These are phyloP conservation scores for Rubroboletus satanas DNA, from an alignment of 768 basidiomycete genomes.

Conservation along the genomic window DNA sequence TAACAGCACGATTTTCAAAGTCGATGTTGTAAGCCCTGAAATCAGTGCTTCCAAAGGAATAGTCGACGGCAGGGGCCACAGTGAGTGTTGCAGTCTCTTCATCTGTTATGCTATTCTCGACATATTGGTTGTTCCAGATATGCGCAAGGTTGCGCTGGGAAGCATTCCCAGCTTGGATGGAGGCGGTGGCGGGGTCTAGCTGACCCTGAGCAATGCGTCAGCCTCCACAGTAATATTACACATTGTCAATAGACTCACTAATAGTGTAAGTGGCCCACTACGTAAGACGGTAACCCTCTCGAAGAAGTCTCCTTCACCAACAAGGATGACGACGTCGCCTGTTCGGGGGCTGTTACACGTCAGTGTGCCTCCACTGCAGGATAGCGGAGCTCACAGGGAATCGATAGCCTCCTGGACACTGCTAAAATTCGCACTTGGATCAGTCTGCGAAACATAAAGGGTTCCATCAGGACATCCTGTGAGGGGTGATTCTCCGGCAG, in stretches of 20 bases:
- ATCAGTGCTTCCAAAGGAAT: constrained; percentile 48
- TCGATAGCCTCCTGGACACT: constrained; percentile 53
- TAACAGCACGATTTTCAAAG: constrained; percentile 62
- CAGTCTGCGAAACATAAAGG: constrained; percentile 52
- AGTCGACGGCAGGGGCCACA: constrained; percentile 50
- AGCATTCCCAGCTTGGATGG: constrained; percentile 40
- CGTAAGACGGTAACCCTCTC: constrained; percentile 58
- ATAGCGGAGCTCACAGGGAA: constrained; percentile 45
- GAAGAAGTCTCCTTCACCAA: constrained; percentile 56
- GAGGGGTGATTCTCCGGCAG: constrained; percentile 39
- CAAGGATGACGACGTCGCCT: constrained; percentile 45
- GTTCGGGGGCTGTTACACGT: constrained; percentile 36
- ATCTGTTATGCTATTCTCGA: constrained; percentile 45
- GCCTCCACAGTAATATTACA: neutral
- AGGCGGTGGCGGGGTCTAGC: constrained; percentile 36
- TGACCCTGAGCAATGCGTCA: constrained; percentile 41
- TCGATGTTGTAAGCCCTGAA: constrained; percentile 67
- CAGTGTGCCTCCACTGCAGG: neutral
- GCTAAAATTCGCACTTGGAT: constrained; percentile 43
- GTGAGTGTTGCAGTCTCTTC: constrained; percentile 56
- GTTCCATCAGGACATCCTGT: constrained; percentile 55
- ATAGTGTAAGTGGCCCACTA: constrained; percentile 48
- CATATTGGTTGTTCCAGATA: constrained; percentile 48
- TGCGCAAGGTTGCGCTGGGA: constrained; percentile 48
- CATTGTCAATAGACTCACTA: constrained; percentile 35